Base-by-base conservation (phyloP, 169 alveolate species). In the Sarcocystis neurona region DNA sequence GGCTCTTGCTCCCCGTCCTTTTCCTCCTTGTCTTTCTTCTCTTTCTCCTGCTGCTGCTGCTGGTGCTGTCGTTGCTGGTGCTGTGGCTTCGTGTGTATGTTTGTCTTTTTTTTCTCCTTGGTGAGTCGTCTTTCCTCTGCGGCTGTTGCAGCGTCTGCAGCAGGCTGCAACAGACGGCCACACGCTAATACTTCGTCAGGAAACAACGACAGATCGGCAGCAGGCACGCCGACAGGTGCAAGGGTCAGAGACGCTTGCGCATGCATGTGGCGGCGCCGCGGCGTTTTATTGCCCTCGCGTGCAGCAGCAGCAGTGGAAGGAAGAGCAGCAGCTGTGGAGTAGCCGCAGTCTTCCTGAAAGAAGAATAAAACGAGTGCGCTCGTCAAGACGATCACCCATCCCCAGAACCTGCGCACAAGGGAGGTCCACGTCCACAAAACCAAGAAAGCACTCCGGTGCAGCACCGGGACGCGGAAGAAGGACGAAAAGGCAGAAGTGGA, bases 171-270 rank as follows among this genome's bases (percentile, higher is more conserved):
- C 10, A 10, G 77, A 6, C 41, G 10, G 46, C 41, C 37, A 53
- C 4, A 6, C 85, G 23, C 85, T 15, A 77, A n/a, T 10, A 77
- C 37, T 10, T 77, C 85, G 44, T 77, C 85, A 41, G 85, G n/a
- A 68, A 77, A 77, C 30, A 77, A n/a, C 18, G 43, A 68, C 66
- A 77, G n/a, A n/a, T 77, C 85, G 32, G 43, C 85, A n/a, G 70
- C 68, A 0, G 82, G 82, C n/a, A 46, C 85, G 60, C 85, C 68
- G 47, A 77, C 1, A 0, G 85, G 85, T 6, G 70, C 85, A 3
- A 23, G 43, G 5, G 60, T 5, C 41, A 30, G 60, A n/a, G 85
- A 18, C 68, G 85, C 85, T 30, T 77, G 70, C 27, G 46, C 85
- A 20, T 39, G 85, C 3, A 20, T 10, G 63, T 10, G 20, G 85